Base-by-base conservation (phyloP, 495 filamentous ascomycete genomes). In the Penicillium parvum region DNA sequence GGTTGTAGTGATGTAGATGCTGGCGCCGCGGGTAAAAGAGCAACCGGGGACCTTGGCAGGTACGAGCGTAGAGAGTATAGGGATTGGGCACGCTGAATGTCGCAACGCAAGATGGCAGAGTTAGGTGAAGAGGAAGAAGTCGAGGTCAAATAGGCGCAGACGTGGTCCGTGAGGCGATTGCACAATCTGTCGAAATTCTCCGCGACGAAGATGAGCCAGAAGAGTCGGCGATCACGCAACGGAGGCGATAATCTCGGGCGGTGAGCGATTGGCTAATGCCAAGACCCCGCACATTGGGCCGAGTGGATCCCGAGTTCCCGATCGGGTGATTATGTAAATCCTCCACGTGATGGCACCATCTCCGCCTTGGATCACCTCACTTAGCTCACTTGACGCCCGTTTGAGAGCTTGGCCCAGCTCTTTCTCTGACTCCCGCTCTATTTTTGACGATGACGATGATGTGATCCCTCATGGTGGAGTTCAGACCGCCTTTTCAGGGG, bases 311-410 rank as follows among this genome's bases (percentile, higher is more conserved):
- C 15, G 12, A 18, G 28, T 41, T 32, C 32, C 17, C 14, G 38
- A n/a, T n/a, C n/a, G n/a, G n/a, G n/a, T n/a, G n/a, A n/a, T n/a
- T n/a, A n/a, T n/a, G n/a, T n/a, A n/a, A n/a, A n/a, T n/a, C n/a
- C n/a, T n/a, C n/a, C n/a, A n/a, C n/a, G 52, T 46, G 48, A 55
- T 55, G 43, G 52, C 52, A 45, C 48, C 40, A 55, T 55, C 48
- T 55, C 52, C 45, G 37, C 52, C 25, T 28, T 32, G n/a, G n/a
- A 47, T 47, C 47, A 50, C 50, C 32, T 49, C 46, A 49, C 15
- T 32, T 14, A 15, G 22, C 36, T 39, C 32, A 18, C 6, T 45
- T n/a, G n/a, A n/a, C n/a, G n/a, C n/a, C n/a, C n/a, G n/a, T n/a
- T n/a, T 37, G 18, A 33, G 32, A n/a, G n/a, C n/a, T 43, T 43